Conservation (phyloP, 495 filamentous ascomycete genomes). For the Penicillium egyptiacum region DNA sequence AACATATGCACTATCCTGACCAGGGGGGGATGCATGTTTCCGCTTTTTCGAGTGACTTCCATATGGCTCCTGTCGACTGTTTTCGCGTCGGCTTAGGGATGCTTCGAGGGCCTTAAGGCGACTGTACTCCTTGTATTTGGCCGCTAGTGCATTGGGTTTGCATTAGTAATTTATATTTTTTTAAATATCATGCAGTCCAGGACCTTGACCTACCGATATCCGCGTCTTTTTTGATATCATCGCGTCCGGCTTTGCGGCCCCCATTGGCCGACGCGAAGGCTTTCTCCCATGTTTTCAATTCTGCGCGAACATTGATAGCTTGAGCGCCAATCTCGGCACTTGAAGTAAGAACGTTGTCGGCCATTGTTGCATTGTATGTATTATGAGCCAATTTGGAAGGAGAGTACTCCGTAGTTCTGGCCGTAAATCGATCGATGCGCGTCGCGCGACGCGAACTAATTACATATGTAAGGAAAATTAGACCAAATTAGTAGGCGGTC, state of each 20-base stretch:
- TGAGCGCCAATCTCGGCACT: slow-evolving; percentile 30
- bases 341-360: slow-evolving; percentile 22
- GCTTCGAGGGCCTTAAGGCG: slow-evolving; percentile 61
- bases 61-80: slow-evolving; percentile 23
- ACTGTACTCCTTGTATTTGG: slow-evolving; percentile 90
- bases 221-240: slow-evolving; percentile 83
- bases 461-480: neutral
- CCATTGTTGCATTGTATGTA: slow-evolving; percentile 36
- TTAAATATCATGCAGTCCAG: neutral
- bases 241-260: slow-evolving; percentile 74
- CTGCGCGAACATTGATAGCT: slow-evolving; percentile 55
- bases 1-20: slow-evolving; percentile 20
- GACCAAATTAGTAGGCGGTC: neutral
- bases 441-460: slow-evolving; percentile 30
- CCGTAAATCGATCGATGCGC: slow-evolving; percentile 3
- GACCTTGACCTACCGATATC: slow-evolving; percentile 64
- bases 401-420: too few species aligned
- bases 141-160: slow-evolving; percentile 48
- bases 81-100: slow-evolving; percentile 29
- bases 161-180: neutral
- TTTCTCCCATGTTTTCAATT: slow-evolving; percentile 87
- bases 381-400: neutral
- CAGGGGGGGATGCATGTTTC: slow-evolving; percentile 37
- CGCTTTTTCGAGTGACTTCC: slow-evolving; percentile 41
- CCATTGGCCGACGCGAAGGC: slow-evolving; percentile 66